Base-by-base conservation (phyloP, 2,329 filamentous ascomycete genomes). In the Xylariomycetidae sp. region DNA sequence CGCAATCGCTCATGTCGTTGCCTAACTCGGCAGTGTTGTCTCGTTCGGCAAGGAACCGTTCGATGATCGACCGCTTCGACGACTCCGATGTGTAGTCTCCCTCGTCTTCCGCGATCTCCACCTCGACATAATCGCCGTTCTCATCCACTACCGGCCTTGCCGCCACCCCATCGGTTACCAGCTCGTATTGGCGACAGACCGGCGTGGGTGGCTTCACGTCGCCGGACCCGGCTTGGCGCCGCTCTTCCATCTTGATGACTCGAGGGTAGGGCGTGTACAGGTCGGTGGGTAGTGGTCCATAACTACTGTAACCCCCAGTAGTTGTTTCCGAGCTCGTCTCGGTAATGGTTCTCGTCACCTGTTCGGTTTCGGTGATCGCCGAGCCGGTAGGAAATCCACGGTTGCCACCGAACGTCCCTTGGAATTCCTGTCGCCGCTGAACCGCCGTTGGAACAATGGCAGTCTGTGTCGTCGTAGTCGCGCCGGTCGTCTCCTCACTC, bases 241-340 rank as follows among this genome's bases (percentile, higher is more conserved):
- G 65, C 50, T 78, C 74, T 32, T 72, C 59, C 25, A 78, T 56
- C 47, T 76, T 76, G 37, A 77, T 56, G 7, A 72, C 63, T 16
- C 63, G 64, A 2, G 74, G 72, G 37, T 74, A 77, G 0, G 57
- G 46, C 0, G 61, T 29, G 24, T 31, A 4, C 22, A 8, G n/a
- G 23, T 15, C 16, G 9, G 4, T 13, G 19, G 23, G 13, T 19
- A 33, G 23, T 13, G 27, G 19, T 31, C 18, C 34, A n/a, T n/a
- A n/a, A n/a, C n/a, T n/a, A n/a, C n/a, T n/a, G n/a, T n/a, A n/a
- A n/a, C n/a, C n/a, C n/a, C n/a, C n/a, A n/a, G n/a, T n/a, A n/a
- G n/a, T n/a, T n/a, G n/a, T n/a, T n/a, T n/a, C n/a, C n/a, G n/a
- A n/a, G n/a, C n/a, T n/a, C n/a, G n/a, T n/a, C n/a, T n/a, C n/a